Percentiles rank a stretch among this genome's conserved stretches.
Conservation (phyloP, 495 filamentous ascomycete species). For the Tuber microsphaerosporum region DNA sequence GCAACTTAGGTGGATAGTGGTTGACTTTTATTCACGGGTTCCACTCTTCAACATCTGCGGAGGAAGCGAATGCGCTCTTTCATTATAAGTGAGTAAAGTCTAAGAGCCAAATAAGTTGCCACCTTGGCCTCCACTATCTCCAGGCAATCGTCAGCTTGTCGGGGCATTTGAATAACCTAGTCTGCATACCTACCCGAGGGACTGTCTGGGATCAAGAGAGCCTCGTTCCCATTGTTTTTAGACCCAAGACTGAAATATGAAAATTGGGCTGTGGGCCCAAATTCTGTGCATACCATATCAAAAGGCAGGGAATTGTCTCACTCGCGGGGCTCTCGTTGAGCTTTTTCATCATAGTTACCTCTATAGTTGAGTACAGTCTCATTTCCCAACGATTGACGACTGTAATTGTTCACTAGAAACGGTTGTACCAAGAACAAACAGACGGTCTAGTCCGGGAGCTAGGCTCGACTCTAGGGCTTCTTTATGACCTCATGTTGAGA, state of each 20-base stretch:
- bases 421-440: not conserved
- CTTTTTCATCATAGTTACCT: not conserved
- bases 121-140: slow-evolving; percentile 19
- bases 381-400: not conserved
- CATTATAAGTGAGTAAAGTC: slow-evolving; percentile 15
- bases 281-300: not conserved
- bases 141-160: slow-evolving; percentile 13
- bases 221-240: slow-evolving; percentile 15
- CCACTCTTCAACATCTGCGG: slow-evolving; percentile 12
- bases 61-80: slow-evolving; percentile 16
- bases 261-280: slow-evolving; percentile 14
- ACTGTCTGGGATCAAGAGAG: slow-evolving; percentile 16
- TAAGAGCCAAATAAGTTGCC: slow-evolving; percentile 19
- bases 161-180: slow-evolving; percentile 14
- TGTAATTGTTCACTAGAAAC: not conserved
- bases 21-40: not conserved
- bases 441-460: too few relatives aligned
- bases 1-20: not conserved
- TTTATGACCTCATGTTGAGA: too few relatives aligned
- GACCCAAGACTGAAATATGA: slow-evolving; percentile 14
- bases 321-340: not conserved
- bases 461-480: too few relatives aligned
- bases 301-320: not conserved
- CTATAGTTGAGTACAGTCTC: not conserved
- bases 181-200: slow-evolving; percentile 17